Evolutionary conservation across 768 basidiomycete genomes (phyloP).

Genomic region (Termitomyces sp.): DNA sequence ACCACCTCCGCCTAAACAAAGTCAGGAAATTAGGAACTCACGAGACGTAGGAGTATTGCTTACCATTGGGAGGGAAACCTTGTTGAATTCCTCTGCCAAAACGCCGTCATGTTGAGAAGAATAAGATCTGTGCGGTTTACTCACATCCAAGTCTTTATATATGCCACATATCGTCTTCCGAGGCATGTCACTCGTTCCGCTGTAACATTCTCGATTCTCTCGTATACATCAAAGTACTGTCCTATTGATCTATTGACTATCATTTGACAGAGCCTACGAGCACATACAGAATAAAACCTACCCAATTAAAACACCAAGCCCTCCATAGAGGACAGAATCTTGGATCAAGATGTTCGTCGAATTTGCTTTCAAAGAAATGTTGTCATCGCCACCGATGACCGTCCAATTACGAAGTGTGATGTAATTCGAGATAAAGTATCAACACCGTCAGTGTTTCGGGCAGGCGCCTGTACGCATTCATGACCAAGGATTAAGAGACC

Average conservation of each 20-base stretch:
- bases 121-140: not conserved
- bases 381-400: slow-evolving; percentile 32
- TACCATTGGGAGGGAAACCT: slow-evolving; percentile 27
- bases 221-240: too few species aligned
- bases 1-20: too few species aligned
- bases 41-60: not conserved
- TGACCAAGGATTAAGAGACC: not conserved
- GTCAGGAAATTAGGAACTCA: slow-evolving; percentile 12
- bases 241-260: too few species aligned
- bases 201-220: too few species aligned
- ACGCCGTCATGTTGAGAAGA: not conserved
- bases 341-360: slow-evolving; percentile 32
- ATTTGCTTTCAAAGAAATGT: slow-evolving; percentile 33
- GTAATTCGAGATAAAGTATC: slow-evolving; percentile 30
- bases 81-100: slow-evolving; percentile 18
- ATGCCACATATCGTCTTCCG: slow-evolving; percentile 19
- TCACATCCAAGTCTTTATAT: slow-evolving; percentile 31
- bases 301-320: slow-evolving; percentile 34
- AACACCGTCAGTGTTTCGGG: slow-evolving; percentile 31
- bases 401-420: slow-evolving; percentile 32
- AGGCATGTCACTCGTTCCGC: not conserved
- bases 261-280: too few species aligned
- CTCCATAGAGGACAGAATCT: slow-evolving; percentile 29
- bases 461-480: slow-evolving; percentile 14
- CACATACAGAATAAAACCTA: not conserved